Base-by-base conservation (phyloP, 345 rosid genomes). In the Reutealis trisperma region DNA sequence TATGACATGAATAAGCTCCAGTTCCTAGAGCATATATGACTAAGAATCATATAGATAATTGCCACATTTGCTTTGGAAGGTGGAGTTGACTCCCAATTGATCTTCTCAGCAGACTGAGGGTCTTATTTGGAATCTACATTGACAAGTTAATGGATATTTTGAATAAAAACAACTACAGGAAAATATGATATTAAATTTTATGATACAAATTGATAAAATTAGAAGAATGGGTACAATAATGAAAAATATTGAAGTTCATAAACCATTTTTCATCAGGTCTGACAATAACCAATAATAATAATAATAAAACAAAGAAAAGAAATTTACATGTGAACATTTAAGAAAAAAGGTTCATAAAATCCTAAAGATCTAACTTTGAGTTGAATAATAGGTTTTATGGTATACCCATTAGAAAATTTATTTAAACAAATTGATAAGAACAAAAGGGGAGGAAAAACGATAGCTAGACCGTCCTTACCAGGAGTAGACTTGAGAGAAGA, bases 401-500 rank as follows among this genome's bases (percentile, higher is more conserved):
- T 54, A 2, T 19, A 41, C 12, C 49, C 14, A 42, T 12, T 1
- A 65, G 5, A 66, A 66, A 66, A 66, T 66, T 24, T 10, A 7
- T 19, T 8, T 37, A 21, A 63, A 65, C 34, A 64, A 62, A 72
- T 5, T 22, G 42, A 57, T 37, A 47, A 49, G 16, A 34, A 47
- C 16, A 72, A 49, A 63, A 70, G 45, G 47, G 66, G 32, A 47
- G 13, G 49, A 30, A 32, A 27, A 54, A 21, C 41, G 27, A 70
- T 57, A 6, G 21, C 32, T 25, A 70, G 76, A 80, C 88, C 89
- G 78, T 72, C 55, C 52, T 70, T 77, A 32, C 80, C 21, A 30
- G 81, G 32, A 18, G 84, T 44, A 37, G 87, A 80, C 74, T 90
- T 90, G 80, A 91, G 86, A 70, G 92, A 82, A 63, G 89, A 81